phyloP scores from a whole-genome alignment of 1,139 yeast genomes.

The Scheffersomyces illinoinensis region DNA sequence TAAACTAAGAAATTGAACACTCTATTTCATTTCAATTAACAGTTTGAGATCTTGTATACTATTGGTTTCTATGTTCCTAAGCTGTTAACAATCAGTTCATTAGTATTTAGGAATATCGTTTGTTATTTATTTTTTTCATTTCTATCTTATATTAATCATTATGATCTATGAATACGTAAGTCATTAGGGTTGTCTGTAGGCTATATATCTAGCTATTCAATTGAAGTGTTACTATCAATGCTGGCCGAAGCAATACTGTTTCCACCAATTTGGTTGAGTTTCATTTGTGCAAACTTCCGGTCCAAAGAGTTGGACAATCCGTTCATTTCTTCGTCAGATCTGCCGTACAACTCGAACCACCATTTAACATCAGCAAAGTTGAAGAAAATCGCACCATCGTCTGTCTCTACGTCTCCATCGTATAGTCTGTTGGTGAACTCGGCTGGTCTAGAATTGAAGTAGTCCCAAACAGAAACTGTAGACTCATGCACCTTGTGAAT shows the following conservation, averaged over 20 bases:
- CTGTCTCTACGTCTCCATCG: constrained; percentile 25
- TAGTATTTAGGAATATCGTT: too few relatives aligned
- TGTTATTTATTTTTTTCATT: neutral
- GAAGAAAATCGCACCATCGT: constrained; percentile 58
- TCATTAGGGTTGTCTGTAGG: neutral
- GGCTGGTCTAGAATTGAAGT: constrained; percentile 71
- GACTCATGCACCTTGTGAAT: constrained; percentile 36
- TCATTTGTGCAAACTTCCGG: constrained; percentile 44
- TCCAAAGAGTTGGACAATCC: constrained; percentile 49
- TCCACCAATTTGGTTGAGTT: constrained; percentile 8
- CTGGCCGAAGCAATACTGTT: neutral
- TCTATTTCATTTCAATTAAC: too few relatives aligned
- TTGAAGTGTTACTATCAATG: neutral
- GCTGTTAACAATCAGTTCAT: too few relatives aligned
- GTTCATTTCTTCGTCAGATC: constrained; percentile 81
- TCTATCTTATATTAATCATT: neutral
- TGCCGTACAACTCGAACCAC: constrained; percentile 86
- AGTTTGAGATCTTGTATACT: too few relatives aligned
- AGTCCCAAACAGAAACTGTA: constrained; percentile 91
- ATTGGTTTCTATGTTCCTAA: too few relatives aligned
- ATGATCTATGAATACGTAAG: neutral
- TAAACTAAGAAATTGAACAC: neutral
- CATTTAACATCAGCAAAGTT: constrained; percentile 69
- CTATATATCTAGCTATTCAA: neutral
- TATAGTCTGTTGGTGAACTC: constrained; percentile 67